Evolutionary conservation across 805 yeast genomes (phyloP).

Genomic region (Ogataea kodamae): DNA sequence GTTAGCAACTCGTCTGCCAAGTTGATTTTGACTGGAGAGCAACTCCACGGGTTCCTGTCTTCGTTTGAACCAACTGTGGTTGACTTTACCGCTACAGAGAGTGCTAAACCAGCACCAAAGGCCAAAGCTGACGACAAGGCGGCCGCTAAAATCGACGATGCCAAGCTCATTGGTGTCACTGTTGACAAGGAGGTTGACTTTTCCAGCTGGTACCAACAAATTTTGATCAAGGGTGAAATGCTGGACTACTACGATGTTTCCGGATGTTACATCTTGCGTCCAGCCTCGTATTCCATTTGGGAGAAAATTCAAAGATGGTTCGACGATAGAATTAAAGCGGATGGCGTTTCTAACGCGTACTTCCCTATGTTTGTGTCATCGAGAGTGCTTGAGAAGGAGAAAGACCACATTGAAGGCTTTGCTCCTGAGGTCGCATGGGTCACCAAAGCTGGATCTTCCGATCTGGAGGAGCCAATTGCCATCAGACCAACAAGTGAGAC

Average conservation of each 20-base stretch:
- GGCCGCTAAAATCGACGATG: slow-evolving; percentile 66
- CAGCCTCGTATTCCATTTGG: slow-evolving; percentile 93
- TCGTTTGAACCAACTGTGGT: slow-evolving; percentile 50
- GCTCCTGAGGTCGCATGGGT: slow-evolving; percentile 99
- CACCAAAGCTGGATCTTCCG: slow-evolving; percentile 90
- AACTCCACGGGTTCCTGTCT: slow-evolving; percentile 45
- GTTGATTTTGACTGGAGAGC: slow-evolving; percentile 46
- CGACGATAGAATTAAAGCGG: slow-evolving; percentile 69
- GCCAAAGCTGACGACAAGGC: slow-evolving; percentile 25
- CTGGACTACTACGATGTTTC: slow-evolving; percentile 97
- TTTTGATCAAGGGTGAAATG: slow-evolving; percentile 96
- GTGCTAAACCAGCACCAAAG: slow-evolving; percentile 27
- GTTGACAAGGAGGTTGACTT: slow-evolving; percentile 89
- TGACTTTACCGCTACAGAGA: slow-evolving; percentile 47
- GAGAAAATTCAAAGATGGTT: slow-evolving; percentile 89
- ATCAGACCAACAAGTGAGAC: slow-evolving; percentile 99
- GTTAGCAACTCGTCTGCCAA: slow-evolving; percentile 52
- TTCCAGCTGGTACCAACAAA: slow-evolving; percentile 97
- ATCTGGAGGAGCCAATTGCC: slow-evolving; percentile 96
- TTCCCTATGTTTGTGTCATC: slow-evolving; percentile 98
- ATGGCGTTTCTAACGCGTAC: slow-evolving; percentile 93
- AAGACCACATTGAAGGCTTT: slow-evolving; percentile 97
- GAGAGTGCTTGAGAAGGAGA: slow-evolving; percentile 91
- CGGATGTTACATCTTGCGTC: slow-evolving; percentile 97
- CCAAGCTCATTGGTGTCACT: slow-evolving; percentile 92